phyloP scores from a whole-genome alignment of 2,329 filamentous ascomycete genomes.

The Verticillium dahliae region DNA sequence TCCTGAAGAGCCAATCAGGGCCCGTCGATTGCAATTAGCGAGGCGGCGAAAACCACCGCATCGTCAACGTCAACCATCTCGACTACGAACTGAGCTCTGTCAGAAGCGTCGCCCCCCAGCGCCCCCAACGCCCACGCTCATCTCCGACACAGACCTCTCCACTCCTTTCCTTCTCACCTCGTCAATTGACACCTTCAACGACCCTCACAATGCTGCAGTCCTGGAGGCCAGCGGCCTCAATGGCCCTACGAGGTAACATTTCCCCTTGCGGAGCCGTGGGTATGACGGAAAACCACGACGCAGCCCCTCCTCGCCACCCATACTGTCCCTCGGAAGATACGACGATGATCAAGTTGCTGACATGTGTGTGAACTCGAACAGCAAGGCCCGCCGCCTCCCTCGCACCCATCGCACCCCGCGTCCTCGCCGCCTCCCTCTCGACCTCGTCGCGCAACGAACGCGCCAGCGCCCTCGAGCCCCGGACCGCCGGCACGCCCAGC shows the following conservation, averaged over 20 bases:
- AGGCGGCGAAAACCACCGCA: slow-evolving; percentile 3
- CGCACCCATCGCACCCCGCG: slow-evolving; percentile 48
- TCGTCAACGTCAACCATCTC: slow-evolving; percentile 5
- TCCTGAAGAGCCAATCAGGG: slow-evolving; percentile 7
- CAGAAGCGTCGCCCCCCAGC: slow-evolving; percentile 4
- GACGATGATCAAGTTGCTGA: background rate
- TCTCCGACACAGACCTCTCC: slow-evolving; percentile 1
- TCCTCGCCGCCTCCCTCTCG: slow-evolving; percentile 59
- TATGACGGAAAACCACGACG: background rate
- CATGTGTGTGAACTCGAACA: slow-evolving; percentile 24
- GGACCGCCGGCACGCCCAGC: slow-evolving; percentile 34
- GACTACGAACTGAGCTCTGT: background rate
- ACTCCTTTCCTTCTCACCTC: background rate
- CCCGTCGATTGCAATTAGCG: slow-evolving; percentile 6
- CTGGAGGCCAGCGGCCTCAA: slow-evolving; percentile 43
- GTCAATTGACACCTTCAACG: slow-evolving; percentile 1
- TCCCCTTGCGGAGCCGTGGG: slow-evolving; percentile 5
- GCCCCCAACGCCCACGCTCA: slow-evolving; percentile 4
- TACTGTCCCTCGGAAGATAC: no score
- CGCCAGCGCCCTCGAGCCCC: slow-evolving; percentile 49
- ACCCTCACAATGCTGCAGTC: slow-evolving; percentile 36
- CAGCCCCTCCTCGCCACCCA: background rate
- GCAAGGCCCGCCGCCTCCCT: slow-evolving; percentile 56
- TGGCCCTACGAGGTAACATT: slow-evolving; percentile 44
- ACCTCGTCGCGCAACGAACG: slow-evolving; percentile 54